Evolutionary conservation across 2,329 filamentous ascomycete genomes (phyloP).

Genomic region (Truncatella angustata): DNA sequence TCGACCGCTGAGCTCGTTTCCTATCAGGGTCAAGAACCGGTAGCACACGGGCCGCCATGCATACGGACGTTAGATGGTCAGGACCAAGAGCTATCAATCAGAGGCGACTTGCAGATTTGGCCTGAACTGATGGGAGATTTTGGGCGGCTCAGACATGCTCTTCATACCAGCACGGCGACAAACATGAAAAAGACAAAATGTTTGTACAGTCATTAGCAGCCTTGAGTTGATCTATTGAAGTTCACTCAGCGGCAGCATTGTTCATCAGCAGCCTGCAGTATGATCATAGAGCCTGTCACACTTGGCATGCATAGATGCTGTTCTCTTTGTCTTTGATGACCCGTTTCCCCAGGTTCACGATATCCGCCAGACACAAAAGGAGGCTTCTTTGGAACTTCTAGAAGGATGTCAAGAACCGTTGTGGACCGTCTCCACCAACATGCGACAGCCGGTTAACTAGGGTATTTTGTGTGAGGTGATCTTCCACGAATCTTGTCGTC

Average conservation of each 20-base stretch:
- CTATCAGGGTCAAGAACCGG: neutral
- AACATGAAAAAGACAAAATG: too few relatives aligned
- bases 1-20: constrained; percentile 13
- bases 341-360: constrained; percentile 4
- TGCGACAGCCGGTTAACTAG: constrained; percentile 4
- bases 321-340: neutral
- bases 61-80: neutral
- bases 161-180: too few relatives aligned
- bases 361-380: constrained; percentile 4
- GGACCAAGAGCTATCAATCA: neutral
- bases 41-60: neutral
- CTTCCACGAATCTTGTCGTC: neutral
- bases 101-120: too few relatives aligned
- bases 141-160: too few relatives aligned
- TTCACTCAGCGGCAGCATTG: too few relatives aligned
- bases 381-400: constrained; percentile 5
- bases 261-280: neutral
- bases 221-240: too few relatives aligned
- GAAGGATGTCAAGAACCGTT: constrained; percentile 9
- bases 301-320: neutral
- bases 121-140: too few relatives aligned
- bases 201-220: too few relatives aligned
- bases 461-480: neutral
- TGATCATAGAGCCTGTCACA: neutral
- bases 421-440: neutral